phyloP scores from a whole-genome alignment of 768 basidiomycete species.

The Rhizopogon vinicolor region DNA sequence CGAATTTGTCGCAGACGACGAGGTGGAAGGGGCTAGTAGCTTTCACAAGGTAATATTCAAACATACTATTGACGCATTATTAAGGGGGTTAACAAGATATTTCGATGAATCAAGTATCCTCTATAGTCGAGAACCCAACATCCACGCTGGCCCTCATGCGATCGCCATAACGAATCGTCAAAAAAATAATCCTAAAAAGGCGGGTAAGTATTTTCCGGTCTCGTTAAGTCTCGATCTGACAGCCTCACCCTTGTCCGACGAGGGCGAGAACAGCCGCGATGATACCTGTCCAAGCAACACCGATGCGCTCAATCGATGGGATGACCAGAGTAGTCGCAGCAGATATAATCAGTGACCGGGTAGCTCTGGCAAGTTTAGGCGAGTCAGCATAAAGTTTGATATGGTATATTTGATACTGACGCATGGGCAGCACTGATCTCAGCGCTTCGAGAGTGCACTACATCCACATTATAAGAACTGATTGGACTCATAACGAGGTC shows the following conservation, averaged over 20 bases:
- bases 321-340: conserved; percentile 41
- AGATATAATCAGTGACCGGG: conserved; percentile 41
- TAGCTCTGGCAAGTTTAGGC: conserved; percentile 31
- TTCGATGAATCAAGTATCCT: conserved; percentile 24
- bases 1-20: no score
- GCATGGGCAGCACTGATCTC: conserved; percentile 50
- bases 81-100: no score
- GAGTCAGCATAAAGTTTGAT: no score
- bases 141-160: no score
- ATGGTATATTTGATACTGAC: conserved; percentile 26
- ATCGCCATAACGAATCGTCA: no score
- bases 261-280: conserved; percentile 40
- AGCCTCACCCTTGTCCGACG: conserved; percentile 44
- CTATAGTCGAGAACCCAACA: conserved; percentile 38
- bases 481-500: conserved; percentile 48
- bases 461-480: conserved; percentile 52
- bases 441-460: conserved; percentile 54
- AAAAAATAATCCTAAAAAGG: conserved; percentile 8
- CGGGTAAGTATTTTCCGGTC: background rate
- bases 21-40: no score
- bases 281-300: conserved; percentile 41
- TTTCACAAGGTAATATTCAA: no score
- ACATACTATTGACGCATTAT: no score
- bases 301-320: conserved; percentile 27
- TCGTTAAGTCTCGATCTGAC: background rate